A percentile compares a stretch with the other conserved stretches of the same genome.
phyloP scores from a whole-genome alignment of 352 stramenopile genomes.

The Globisporangium irregulare region DNA sequence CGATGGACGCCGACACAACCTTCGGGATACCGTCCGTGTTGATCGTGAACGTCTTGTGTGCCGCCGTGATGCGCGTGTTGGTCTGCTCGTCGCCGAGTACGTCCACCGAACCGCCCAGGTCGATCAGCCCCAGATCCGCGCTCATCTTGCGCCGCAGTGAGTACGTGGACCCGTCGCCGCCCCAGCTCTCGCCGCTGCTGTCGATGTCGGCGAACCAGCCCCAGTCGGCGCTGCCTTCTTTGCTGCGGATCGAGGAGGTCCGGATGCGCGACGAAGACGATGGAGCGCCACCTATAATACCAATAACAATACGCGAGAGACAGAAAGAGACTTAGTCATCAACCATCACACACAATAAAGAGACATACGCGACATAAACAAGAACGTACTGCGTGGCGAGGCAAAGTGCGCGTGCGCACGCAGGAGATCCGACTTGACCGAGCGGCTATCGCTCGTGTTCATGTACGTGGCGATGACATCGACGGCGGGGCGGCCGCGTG shows the following conservation, averaged over 20 bases:
- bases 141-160: constrained; percentile 64
- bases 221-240: constrained; percentile 82
- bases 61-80: constrained; percentile 79
- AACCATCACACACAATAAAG: constrained; percentile 19
- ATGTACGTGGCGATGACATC: constrained; percentile 90
- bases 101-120: constrained; percentile 55
- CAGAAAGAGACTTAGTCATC: constrained; percentile 14
- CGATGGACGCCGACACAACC: constrained; percentile 74
- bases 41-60: constrained; percentile 86
- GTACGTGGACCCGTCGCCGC: constrained; percentile 61
- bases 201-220: constrained; percentile 89
- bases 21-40: constrained; percentile 69
- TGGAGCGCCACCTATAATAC: constrained; percentile 28
- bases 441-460: constrained; percentile 81
- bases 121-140: constrained; percentile 66
- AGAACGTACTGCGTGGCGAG: constrained; percentile 55
- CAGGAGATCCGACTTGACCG: constrained; percentile 75
- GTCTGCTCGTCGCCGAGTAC: constrained; percentile 82
- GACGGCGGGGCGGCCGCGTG: constrained; percentile 63
- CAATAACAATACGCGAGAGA: constrained; percentile 19
- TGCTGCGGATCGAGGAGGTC: constrained; percentile 20
- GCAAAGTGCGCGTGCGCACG: constrained; percentile 69
- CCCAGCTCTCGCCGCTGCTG: constrained; percentile 81
- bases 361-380: constrained; percentile 2
- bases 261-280: constrained; percentile 56